Conservation (phyloP, 2,329 filamentous ascomycete species). For the Acephala macrosclerotiorum region DNA sequence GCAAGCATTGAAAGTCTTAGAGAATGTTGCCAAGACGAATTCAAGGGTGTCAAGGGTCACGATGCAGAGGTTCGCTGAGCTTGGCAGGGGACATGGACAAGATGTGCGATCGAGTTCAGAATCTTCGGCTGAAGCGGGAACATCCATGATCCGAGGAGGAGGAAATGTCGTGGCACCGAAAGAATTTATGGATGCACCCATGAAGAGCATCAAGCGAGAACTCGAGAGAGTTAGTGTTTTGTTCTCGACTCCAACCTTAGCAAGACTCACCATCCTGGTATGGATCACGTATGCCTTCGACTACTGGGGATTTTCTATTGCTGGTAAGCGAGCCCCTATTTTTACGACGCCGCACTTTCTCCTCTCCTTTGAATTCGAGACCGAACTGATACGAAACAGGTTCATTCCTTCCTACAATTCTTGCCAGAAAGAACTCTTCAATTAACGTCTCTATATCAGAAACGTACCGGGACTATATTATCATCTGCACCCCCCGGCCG, state of each 20-base stretch:
- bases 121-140: conserved; percentile 25
- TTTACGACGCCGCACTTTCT: conserved; percentile 18
- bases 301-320: conserved; percentile 53
- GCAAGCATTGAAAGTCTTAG: conserved; percentile 60
- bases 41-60: conserved; percentile 10
- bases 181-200: neutral
- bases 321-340: conserved; percentile 47
- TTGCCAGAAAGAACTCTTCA: conserved; percentile 40
- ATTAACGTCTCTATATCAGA: conserved; percentile 37
- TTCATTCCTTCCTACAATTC: conserved; percentile 47
- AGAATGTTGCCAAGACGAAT: conserved; percentile 62
- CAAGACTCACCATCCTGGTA: conserved; percentile 53
- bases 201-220: conserved; percentile 39
- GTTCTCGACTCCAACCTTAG: conserved; percentile 51
- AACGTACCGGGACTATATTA: conserved; percentile 46
- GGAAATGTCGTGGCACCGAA: neutral
- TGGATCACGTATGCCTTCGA: conserved; percentile 60
- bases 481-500: conserved; percentile 47
- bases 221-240: conserved; percentile 52
- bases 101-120: conserved; percentile 14
- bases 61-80: conserved; percentile 26
- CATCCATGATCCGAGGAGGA: conserved; percentile 15
- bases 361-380: conserved; percentile 20
- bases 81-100: conserved; percentile 1
- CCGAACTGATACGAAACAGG: conserved; percentile 42